A percentile compares a stretch with the other conserved stretches of the same genome.
phyloP scores from a whole-genome alignment of 768 basidiomycete genomes.

The Rhizopogon roseolus region DNA sequence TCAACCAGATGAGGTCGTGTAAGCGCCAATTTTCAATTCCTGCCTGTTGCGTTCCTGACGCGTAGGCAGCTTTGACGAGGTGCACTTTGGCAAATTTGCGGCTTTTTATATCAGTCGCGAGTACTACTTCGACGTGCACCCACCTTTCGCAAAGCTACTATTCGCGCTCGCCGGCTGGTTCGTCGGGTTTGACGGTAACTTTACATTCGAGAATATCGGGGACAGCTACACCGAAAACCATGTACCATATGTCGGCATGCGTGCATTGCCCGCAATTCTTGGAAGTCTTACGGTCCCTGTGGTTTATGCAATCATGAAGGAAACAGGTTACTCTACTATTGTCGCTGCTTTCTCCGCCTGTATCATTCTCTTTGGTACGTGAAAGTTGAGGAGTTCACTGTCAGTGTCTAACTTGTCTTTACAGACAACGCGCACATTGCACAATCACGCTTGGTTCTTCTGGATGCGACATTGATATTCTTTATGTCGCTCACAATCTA shows the following conservation, averaged over 20 bases:
- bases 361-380: constrained; percentile 84
- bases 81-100: constrained; percentile 98
- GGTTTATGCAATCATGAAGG: constrained; percentile 96
- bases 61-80: constrained; percentile 81
- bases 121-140: constrained; percentile 99
- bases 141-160: constrained; percentile 93
- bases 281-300: constrained; percentile 88
- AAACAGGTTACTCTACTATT: constrained; percentile 91
- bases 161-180: constrained; percentile 95
- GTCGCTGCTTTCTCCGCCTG: constrained; percentile 87
- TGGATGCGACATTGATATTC: constrained; percentile 91
- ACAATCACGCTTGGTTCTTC: constrained; percentile 93
- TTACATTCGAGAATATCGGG: constrained; percentile 92
- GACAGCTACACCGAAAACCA: constrained; percentile 84
- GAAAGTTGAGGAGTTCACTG: not conserved
- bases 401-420: constrained; percentile 3
- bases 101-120: constrained; percentile 88
- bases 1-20: constrained; percentile 94
- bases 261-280: constrained; percentile 87
- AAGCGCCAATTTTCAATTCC: constrained; percentile 27
- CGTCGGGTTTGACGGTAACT: constrained; percentile 92
- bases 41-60: constrained; percentile 3
- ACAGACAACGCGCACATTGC: constrained; percentile 94
- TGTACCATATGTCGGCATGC: constrained; percentile 92
- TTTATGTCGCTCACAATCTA: constrained; percentile 95